A percentile compares a stretch with the other conserved stretches of the same genome.
These are phyloP conservation scores for Hericium rajendrae DNA, from an alignment of 768 basidiomycete genomes.

Conservation along the genomic window DNA sequence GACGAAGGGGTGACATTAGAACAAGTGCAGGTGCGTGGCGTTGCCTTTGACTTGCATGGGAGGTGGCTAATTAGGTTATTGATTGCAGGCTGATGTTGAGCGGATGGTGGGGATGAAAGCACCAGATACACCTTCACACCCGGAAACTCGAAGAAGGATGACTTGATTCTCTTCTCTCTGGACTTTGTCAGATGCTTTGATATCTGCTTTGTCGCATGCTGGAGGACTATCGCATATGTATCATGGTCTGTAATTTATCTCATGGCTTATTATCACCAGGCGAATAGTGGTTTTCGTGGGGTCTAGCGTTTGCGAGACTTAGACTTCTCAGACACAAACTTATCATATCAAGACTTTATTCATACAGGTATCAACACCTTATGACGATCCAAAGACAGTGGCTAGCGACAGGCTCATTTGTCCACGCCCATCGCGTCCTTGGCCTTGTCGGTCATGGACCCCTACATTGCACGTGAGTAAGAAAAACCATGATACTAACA, in stretches of 20 bases:
- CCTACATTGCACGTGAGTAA: neutral
- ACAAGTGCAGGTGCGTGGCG: slow-evolving; percentile 47
- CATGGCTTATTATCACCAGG: neutral
- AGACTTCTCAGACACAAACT: neutral
- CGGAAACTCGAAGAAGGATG: neutral
- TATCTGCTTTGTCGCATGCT: neutral
- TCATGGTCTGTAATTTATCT: neutral
- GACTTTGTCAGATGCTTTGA: neutral
- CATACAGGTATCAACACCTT: neutral
- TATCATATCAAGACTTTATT: neutral
- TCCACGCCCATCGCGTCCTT: neutral
- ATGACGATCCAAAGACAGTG: neutral
- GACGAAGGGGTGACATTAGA: slow-evolving; percentile 67
- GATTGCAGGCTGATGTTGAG: slow-evolving; percentile 20
- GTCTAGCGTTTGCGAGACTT: neutral
- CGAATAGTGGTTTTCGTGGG: neutral
- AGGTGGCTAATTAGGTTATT: neutral
- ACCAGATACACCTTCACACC: neutral
- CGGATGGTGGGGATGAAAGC: slow-evolving; percentile 21
- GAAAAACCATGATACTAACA: no score
- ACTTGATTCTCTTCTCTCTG: neutral
- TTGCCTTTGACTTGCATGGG: neutral
- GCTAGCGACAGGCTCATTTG: neutral
- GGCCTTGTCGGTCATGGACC: neutral
- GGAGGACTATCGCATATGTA: neutral